A percentile compares a stretch with the other conserved stretches of the same genome.
These are phyloP conservation scores for Pseudozyma pruni DNA, from an alignment of 1,284 basidiomycete species.

Conservation along the genomic window DNA sequence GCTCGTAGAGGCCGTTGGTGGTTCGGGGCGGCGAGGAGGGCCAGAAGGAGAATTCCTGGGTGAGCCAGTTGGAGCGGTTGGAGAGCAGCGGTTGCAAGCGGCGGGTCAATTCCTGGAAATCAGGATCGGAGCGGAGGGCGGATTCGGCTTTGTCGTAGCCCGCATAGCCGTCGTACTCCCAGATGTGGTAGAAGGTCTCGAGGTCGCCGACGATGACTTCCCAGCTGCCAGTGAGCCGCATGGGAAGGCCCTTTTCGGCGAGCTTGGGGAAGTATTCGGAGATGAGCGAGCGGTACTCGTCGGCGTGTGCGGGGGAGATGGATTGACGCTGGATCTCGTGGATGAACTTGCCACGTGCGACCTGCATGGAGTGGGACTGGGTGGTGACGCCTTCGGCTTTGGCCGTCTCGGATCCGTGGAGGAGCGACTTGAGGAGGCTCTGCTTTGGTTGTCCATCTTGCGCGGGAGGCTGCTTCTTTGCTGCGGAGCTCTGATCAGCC, in stretches of 20 bases:
- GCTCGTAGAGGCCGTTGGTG: slow-evolving; percentile 56
- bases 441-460: slow-evolving; percentile 31
- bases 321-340: slow-evolving; percentile 64
- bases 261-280: slow-evolving; percentile 56
- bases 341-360: slow-evolving; percentile 60
- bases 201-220: slow-evolving; percentile 63
- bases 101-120: slow-evolving; percentile 39
- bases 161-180: slow-evolving; percentile 63
- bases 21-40: slow-evolving; percentile 43
- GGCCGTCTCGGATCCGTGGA: slow-evolving; percentile 59
- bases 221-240: slow-evolving; percentile 58
- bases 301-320: slow-evolving; percentile 53
- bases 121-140: slow-evolving; percentile 33
- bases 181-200: slow-evolving; percentile 66
- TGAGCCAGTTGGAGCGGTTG: slow-evolving; percentile 61
- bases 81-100: slow-evolving; percentile 39
- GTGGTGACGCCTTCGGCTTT: slow-evolving; percentile 49
- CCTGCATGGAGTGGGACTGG: slow-evolving; percentile 46
- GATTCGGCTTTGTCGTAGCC: slow-evolving; percentile 58
- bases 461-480: background rate
- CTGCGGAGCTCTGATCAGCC: slow-evolving; percentile 8
- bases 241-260: slow-evolving; percentile 31
- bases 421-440: slow-evolving; percentile 51
- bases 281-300: slow-evolving; percentile 54
- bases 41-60: slow-evolving; percentile 67